Conservation (phyloP, 306 rosid genomes). For the Sindora glabra region DNA sequence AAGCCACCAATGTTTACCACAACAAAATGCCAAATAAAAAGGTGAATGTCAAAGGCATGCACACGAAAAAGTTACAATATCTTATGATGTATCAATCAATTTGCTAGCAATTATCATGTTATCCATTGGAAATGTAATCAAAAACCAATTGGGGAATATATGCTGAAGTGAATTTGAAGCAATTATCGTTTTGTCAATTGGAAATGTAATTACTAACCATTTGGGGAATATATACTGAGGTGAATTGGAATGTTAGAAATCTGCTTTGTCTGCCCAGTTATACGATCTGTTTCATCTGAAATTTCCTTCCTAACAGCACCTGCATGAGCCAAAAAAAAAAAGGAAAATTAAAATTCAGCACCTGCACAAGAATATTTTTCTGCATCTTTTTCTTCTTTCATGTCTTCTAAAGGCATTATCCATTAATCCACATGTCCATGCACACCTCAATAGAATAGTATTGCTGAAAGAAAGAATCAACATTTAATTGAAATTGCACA, state of each 20-base stretch:
- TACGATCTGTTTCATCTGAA: constrained; percentile 93
- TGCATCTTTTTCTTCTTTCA: too few relatives aligned
- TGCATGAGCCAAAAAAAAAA: constrained; percentile 28
- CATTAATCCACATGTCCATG: too few relatives aligned
- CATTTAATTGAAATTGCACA: too few relatives aligned
- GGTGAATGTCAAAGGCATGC: background rate
- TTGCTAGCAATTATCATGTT: background rate
- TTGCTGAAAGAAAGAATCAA: too few relatives aligned
- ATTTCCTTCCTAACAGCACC: constrained; percentile 94
- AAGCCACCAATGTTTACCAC: background rate
- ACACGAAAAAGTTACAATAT: background rate
- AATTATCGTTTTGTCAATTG: constrained; percentile 1
- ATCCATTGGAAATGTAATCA: constrained; percentile 12
- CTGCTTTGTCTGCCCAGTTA: constrained; percentile 86
- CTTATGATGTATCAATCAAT: constrained; percentile 1
- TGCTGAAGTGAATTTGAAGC: constrained; percentile 97
- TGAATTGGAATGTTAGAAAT: constrained; percentile 93
- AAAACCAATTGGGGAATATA: constrained; percentile 94
- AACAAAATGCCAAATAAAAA: background rate
- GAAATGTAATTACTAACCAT: constrained; percentile 51
- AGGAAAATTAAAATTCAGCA: background rate
- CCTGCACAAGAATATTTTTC: too few relatives aligned
- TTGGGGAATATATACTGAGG: constrained; percentile 95
- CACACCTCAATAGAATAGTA: too few relatives aligned
- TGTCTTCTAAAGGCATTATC: too few relatives aligned